Evolutionary conservation across 768 basidiomycete genomes (phyloP).

Genomic region (Boletus pseudopeckii): DNA sequence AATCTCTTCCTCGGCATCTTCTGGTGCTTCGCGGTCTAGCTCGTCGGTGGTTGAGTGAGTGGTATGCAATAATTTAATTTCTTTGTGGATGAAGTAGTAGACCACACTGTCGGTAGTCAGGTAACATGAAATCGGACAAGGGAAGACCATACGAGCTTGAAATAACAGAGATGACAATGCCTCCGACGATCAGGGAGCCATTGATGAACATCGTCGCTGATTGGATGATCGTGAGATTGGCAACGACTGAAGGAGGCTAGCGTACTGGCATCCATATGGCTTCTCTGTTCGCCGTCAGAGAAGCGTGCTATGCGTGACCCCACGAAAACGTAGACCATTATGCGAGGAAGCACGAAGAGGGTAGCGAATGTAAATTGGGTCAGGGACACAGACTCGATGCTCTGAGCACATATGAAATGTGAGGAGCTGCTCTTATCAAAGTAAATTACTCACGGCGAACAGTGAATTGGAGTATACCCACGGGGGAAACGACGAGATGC

Average conservation of each 20-base stretch:
- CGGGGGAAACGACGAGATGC: slow-evolving; percentile 79
- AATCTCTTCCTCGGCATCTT: slow-evolving; percentile 57
- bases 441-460: slow-evolving; percentile 56
- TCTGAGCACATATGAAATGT: slow-evolving; percentile 40
- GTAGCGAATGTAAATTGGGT: slow-evolving; percentile 79
- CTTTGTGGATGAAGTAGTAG: slow-evolving; percentile 59
- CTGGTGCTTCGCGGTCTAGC: slow-evolving; percentile 56
- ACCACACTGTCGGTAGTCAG: slow-evolving; percentile 49
- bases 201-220: slow-evolving; percentile 67
- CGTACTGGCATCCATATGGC: slow-evolving; percentile 73
- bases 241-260: background rate
- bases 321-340: slow-evolving; percentile 71
- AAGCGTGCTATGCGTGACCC: slow-evolving; percentile 71
- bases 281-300: slow-evolving; percentile 72
- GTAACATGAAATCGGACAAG: slow-evolving; percentile 5
- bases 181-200: slow-evolving; percentile 51
- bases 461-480: slow-evolving; percentile 85
- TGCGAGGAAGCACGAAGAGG: slow-evolving; percentile 64
- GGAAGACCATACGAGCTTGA: slow-evolving; percentile 59
- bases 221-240: slow-evolving; percentile 11
- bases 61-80: slow-evolving; percentile 54
- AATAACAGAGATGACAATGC: slow-evolving; percentile 54
- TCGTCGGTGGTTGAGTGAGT: slow-evolving; percentile 48
- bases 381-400: slow-evolving; percentile 68
- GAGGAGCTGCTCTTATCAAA: slow-evolving; percentile 1